Evolutionary conservation across 495 filamentous ascomycete genomes (phyloP).

Genomic region (Astrocystis sublimbata): DNA sequence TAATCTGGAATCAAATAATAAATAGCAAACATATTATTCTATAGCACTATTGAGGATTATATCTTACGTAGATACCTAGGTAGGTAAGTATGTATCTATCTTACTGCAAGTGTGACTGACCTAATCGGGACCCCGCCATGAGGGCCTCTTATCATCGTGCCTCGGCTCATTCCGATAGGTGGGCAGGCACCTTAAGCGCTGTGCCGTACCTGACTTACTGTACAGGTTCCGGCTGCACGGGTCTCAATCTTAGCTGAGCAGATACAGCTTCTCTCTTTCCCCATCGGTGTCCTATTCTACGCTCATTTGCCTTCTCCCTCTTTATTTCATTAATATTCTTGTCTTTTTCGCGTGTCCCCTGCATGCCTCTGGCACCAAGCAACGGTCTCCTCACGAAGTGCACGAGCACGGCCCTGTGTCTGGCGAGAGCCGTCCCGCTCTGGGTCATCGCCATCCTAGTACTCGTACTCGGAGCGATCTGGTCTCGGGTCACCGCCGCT

Average conservation of each 20-base stretch:
- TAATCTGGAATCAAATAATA: too few species aligned
- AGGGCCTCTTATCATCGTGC: neutral
- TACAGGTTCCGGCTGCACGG: neutral
- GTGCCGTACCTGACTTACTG: too few species aligned
- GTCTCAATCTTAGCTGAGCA: neutral
- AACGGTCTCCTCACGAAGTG: constrained; percentile 30
- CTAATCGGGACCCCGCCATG: too few species aligned
- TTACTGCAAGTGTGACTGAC: too few species aligned
- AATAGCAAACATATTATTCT: too few species aligned
- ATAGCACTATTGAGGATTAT: too few species aligned
- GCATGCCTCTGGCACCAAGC: constrained; percentile 28
- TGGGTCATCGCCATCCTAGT: constrained; percentile 43
- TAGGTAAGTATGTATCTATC: too few species aligned
- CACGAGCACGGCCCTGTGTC: constrained; percentile 42
- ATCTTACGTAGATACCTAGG: neutral
- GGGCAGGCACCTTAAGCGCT: neutral
- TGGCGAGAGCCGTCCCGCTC: constrained; percentile 39
- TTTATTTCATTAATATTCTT: neutral
- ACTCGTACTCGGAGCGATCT: constrained; percentile 34
- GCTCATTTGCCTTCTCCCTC: neutral
- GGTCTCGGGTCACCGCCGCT: constrained; percentile 17
- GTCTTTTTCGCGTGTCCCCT: neutral
- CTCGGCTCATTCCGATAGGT: constrained; percentile 16
- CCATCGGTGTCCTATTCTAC: neutral
- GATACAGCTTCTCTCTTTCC: neutral